Conservation (phyloP, 345 rosid genomes). For the Kernera saxatilis region DNA sequence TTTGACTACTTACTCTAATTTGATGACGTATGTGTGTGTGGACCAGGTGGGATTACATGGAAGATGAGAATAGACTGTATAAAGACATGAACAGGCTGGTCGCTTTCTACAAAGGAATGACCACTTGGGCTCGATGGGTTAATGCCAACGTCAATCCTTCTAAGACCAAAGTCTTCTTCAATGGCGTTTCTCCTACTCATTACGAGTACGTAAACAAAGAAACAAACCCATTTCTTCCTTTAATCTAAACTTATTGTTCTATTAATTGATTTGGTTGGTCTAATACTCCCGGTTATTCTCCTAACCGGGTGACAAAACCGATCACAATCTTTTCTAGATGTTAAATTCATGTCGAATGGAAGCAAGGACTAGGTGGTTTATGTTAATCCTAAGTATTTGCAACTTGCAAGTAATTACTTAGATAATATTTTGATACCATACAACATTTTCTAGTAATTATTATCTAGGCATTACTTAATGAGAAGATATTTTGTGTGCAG, state of each 20-base stretch:
- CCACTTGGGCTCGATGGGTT: conserved; percentile 97
- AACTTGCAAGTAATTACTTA: background rate
- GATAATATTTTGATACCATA: background rate
- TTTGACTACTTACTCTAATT: background rate
- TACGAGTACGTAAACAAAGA: conserved; percentile 55
- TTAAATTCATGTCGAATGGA: too few relatives aligned
- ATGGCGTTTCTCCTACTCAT: conserved; percentile 76
- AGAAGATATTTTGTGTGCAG: conserved; percentile 27
- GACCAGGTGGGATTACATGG: conserved; percentile 71
- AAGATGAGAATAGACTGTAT: conserved; percentile 51
- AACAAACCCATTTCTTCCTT: background rate
- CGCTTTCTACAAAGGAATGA: conserved; percentile 78
- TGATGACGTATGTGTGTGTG: background rate
- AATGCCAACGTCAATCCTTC: conserved; percentile 52
- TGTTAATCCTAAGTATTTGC: too few relatives aligned
- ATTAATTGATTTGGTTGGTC: background rate
- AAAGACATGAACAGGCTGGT: conserved; percentile 80
- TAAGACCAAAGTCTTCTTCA: conserved; percentile 81
- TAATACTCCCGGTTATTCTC: background rate
- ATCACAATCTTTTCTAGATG: background rate
- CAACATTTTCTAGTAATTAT: background rate
- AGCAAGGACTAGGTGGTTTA: too few relatives aligned
- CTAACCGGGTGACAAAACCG: background rate
- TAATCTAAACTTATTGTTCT: background rate
- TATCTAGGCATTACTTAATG: background rate